These are phyloP conservation scores for Leccinum truebloodii DNA, from an alignment of 768 basidiomycete genomes.

Conservation along the genomic window DNA sequence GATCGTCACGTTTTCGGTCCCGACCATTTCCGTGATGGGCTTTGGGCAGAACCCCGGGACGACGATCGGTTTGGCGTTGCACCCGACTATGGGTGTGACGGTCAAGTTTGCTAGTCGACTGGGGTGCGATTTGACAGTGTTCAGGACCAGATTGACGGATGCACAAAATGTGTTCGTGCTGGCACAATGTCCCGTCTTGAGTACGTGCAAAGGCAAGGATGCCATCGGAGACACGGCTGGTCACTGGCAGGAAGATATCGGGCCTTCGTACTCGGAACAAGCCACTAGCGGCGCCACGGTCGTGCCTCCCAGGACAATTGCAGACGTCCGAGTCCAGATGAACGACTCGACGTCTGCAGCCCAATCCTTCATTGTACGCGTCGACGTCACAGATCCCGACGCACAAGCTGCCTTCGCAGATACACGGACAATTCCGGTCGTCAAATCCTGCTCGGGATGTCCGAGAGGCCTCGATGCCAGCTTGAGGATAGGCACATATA, in stretches of 20 bases:
- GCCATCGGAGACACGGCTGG: no score
- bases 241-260: conserved; percentile 8
- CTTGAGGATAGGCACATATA: conserved; percentile 18
- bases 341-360: background rate
- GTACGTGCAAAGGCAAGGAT: background rate
- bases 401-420: conserved; percentile 17
- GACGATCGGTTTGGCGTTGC: conserved; percentile 20
- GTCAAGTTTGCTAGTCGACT: conserved; percentile 11
- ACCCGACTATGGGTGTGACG: conserved; percentile 10
- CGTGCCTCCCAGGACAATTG: background rate
- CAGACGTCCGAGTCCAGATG: conserved; percentile 18
- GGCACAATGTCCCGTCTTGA: conserved; percentile 15
- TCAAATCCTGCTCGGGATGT: background rate
- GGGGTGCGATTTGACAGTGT: conserved; percentile 20
- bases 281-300: background rate
- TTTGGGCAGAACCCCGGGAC: conserved; percentile 6
- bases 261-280: background rate
- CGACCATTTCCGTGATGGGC: conserved; percentile 12
- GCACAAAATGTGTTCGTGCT: conserved; percentile 20
- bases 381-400: conserved; percentile 23
- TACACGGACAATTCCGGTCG: conserved; percentile 4
- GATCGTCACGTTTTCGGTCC: conserved; percentile 23
- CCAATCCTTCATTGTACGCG: conserved; percentile 16
- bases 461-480: background rate
- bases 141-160: conserved; percentile 16